A percentile compares a stretch with the other conserved stretches of the same genome.
phyloP scores from a whole-genome alignment of 2,329 filamentous ascomycete species.

The Cercospora nicotianae region DNA sequence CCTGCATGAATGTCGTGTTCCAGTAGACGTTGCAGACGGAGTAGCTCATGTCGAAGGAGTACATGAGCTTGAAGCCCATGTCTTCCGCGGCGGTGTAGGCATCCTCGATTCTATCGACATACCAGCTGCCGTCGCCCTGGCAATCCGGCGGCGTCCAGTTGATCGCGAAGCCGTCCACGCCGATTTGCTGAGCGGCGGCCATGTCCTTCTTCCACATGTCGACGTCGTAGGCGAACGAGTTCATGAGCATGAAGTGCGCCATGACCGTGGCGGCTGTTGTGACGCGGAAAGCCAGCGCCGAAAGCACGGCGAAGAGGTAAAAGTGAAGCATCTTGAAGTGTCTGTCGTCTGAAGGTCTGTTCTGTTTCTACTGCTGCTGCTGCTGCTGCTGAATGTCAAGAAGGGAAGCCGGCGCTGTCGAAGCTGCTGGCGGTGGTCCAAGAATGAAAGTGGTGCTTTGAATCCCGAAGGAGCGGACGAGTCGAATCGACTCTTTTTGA shows the following conservation, averaged over 20 bases:
- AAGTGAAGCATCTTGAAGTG: constrained; percentile 23
- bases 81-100: constrained; percentile 39
- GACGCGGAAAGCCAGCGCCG: constrained; percentile 31
- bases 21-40: constrained; percentile 39
- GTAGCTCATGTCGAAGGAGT: constrained; percentile 45
- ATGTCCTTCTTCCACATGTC: constrained; percentile 41
- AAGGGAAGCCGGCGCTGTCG: constrained; percentile 17
- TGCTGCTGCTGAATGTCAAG: constrained; percentile 16
- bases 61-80: constrained; percentile 41
- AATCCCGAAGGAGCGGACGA: constrained; percentile 28
- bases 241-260: constrained; percentile 42
- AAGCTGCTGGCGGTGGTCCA: constrained; percentile 18
- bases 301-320: constrained; percentile 25
- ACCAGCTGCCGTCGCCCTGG: constrained; percentile 35
- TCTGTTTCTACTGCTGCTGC: constrained; percentile 5
- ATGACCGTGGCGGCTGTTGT: constrained; percentile 37
- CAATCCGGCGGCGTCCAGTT: constrained; percentile 43
- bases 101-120: constrained; percentile 39
- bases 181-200: constrained; percentile 36
- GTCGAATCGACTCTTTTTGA: constrained; percentile 20
- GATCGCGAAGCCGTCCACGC: constrained; percentile 42
- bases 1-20: constrained; percentile 42
- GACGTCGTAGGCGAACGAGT: constrained; percentile 39
- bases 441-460: constrained; percentile 13
- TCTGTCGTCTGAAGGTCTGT: constrained; percentile 10